These are phyloP conservation scores for Agarophyton chilense DNA, from an alignment of 23 red algal species.

Conservation along the genomic window DNA sequence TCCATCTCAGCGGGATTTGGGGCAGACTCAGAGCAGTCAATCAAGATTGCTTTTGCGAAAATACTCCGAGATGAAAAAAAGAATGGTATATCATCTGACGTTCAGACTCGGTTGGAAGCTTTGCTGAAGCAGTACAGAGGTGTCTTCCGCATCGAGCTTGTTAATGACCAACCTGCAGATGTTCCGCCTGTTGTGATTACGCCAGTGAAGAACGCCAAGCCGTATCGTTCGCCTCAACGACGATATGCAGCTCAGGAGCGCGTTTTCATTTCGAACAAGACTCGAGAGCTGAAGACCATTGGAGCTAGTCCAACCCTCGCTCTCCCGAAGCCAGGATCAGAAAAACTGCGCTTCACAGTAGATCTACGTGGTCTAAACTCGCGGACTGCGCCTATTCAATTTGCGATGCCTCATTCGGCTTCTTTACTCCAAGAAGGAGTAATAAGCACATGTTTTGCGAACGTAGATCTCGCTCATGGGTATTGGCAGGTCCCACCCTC, in stretches of 20 bases:
- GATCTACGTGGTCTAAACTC: slow-evolving; percentile 31
- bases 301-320: slow-evolving; percentile 19
- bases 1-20: slow-evolving; percentile 3
- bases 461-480: not conserved
- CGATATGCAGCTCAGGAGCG: not conserved
- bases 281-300: not conserved
- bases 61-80: too few relatives aligned
- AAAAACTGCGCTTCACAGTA: slow-evolving; percentile 36
- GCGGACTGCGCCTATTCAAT: slow-evolving; percentile 9
- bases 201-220: not conserved
- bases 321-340: slow-evolving; percentile 36
- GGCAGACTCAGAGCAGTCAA: not conserved
- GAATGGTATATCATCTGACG: not conserved
- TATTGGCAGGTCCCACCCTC: slow-evolving; percentile 24
- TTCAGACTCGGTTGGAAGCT: not conserved
- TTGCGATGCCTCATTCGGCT: slow-evolving; percentile 22
- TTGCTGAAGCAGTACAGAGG: not conserved
- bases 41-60: not conserved
- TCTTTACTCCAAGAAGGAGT: not conserved
- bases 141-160: not conserved
- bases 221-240: not conserved
- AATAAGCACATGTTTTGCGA: not conserved
- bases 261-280: not conserved
- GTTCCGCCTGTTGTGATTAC: not conserved
- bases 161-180: not conserved